Evolutionary conservation across 192 early-diverging fungal species (phyloP), one percentile per base, ranked within the genome.

Genomic region (Cladochytrium replicatum): DNA sequence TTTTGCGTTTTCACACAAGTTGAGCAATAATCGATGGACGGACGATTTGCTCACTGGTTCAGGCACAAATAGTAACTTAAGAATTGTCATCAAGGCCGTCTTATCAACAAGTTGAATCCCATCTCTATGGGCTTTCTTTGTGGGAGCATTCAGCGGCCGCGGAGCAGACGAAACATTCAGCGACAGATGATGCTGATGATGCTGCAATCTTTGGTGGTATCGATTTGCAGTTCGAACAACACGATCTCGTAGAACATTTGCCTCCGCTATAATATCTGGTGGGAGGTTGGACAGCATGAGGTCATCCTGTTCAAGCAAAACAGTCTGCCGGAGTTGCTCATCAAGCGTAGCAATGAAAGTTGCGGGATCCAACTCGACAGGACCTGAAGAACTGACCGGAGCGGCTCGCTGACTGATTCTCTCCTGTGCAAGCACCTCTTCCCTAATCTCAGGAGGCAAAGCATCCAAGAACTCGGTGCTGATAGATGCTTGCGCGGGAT

Each of bases 1-100:
- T 44, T 81, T 84, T 30, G 77, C 83, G 58, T 95, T 95, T 60
- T 94, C 91, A 58, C 88, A 88, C 2, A 98, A 71, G 48, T 88
- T 89, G 4, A 83, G 66, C 30, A 94, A 59, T 11, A 88, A 47
- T 24, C 70, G 64, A 55, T 84, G 80, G n/a, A 89, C 50, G 6
- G 80, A 61, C 31, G 67, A 68, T 22, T 77, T 77, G 28, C 54
- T 59, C 6, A 84, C 72, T 3, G 84, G 78, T 63, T 86, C 86
- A 23, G 91, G 90, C 29, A 94, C 48, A 56, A 94, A 95, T 41
- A 93, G 72, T 15, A 98, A 72, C 19, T 92, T 77, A 19, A 90
- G 66, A 38, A 98, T 75, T 2, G 84, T 88, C 11, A 84, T 77
- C 19, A 98, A 50, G 29, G 86, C 87, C 0, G 77, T 53, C 37